Conservation (phyloP, 345 rosid genomes). For the Turritis glabra region DNA sequence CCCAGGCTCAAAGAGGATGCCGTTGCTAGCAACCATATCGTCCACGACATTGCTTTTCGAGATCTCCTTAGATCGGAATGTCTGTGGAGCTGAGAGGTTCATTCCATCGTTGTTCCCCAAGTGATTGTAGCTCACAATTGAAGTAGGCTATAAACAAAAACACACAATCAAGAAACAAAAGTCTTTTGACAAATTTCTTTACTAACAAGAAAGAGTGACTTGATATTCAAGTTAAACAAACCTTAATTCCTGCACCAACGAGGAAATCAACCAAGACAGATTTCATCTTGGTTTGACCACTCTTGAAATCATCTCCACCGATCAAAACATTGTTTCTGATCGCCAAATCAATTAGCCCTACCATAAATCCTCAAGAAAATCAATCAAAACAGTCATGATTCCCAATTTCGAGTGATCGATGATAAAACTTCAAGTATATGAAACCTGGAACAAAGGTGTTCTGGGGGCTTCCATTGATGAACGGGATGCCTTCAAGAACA, state of each 20-base stretch:
- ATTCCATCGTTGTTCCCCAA: conserved; percentile 97
- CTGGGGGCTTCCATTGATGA: conserved; percentile 97
- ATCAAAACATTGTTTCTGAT: conserved; percentile 73
- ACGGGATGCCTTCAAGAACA: conserved; percentile 78
- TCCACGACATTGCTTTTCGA: conserved; percentile 97
- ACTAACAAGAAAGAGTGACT: conserved; percentile 3
- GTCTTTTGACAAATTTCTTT: not conserved
- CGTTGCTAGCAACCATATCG: conserved; percentile 96
- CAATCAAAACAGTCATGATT: not conserved
- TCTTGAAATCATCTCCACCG: conserved; percentile 99
- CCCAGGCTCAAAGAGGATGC: conserved; percentile 87
- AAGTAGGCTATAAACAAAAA: conserved; percentile 66
- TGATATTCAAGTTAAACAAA: conserved; percentile 29
- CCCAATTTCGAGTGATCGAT: not conserved
- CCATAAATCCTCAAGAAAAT: not conserved
- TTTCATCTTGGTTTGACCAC: conserved; percentile 99
- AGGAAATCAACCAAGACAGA: conserved; percentile 96
- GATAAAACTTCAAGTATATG: not conserved
- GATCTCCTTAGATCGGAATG: conserved; percentile 93
- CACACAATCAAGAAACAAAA: not conserved
- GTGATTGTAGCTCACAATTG: conserved; percentile 97
- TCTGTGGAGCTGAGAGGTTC: conserved; percentile 97
- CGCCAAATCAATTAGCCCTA: conserved; percentile 89
- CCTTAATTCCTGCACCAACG: conserved; percentile 99
- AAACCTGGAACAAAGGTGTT: conserved; percentile 86